Evolutionary conservation across 2,329 filamentous ascomycete genomes (phyloP).

Genomic region (Chlorencoelia australis): DNA sequence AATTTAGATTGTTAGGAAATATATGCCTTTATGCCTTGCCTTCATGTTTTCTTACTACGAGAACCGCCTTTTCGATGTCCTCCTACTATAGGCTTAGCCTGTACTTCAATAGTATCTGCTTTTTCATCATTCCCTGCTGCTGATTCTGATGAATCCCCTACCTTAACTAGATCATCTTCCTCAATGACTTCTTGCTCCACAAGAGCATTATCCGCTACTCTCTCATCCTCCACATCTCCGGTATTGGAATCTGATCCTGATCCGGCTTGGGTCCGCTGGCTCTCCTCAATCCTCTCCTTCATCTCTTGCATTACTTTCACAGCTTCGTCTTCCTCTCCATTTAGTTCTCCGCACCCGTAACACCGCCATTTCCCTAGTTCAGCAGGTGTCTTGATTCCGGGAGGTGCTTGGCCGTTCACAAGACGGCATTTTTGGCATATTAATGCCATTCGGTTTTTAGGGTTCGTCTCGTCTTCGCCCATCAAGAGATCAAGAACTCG

Average conservation of each 20-base stretch:
- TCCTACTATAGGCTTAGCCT: too few species aligned
- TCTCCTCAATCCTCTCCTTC: constrained; percentile 20
- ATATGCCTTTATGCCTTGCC: too few species aligned
- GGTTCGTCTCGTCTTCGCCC: constrained; percentile 86
- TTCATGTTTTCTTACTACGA: too few species aligned
- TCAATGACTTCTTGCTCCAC: constrained; percentile 6
- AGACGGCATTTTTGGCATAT: constrained; percentile 76
- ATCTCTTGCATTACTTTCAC: constrained; percentile 49
- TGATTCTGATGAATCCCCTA: constrained; percentile 4
- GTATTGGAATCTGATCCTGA: constrained; percentile 1
- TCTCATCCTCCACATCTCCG: constrained; percentile 4
- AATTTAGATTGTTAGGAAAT: too few species aligned
- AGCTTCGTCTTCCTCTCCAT: constrained; percentile 75
- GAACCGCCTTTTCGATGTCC: too few species aligned
- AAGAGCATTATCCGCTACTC: constrained; percentile 3
- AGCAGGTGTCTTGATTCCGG: constrained; percentile 64
- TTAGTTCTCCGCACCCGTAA: constrained; percentile 70
- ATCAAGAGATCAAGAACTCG: constrained; percentile 83
- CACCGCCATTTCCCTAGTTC: constrained; percentile 86
- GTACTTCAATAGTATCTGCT: background rate
- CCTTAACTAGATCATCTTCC: constrained; percentile 9
- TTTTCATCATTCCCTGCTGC: background rate
- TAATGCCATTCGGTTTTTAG: constrained; percentile 82
- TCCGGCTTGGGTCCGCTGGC: constrained; percentile 1
- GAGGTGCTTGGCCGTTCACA: constrained; percentile 92